Evolutionary conservation across 345 rosid species (phyloP).

Genomic region (Brassica carinata): DNA sequence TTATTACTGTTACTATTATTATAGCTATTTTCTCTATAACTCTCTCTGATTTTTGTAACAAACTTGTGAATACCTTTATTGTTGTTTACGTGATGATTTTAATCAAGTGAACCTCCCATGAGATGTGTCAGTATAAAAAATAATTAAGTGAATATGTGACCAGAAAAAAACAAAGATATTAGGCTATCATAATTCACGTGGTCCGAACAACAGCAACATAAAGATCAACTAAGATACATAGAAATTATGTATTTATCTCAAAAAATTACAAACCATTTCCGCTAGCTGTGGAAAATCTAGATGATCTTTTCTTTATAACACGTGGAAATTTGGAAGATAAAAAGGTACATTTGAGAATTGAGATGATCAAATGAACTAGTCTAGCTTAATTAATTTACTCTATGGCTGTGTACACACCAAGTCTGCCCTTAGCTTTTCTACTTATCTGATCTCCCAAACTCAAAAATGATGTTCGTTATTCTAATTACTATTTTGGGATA

Average conservation of each 20-base stretch:
- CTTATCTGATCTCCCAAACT: constrained; percentile 2
- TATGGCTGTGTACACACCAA: background rate
- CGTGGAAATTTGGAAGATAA: background rate
- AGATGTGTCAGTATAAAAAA: background rate
- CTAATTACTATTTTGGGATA: background rate
- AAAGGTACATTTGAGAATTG: background rate
- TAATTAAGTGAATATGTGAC: background rate
- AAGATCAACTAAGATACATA: background rate
- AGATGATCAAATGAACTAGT: background rate
- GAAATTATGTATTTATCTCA: background rate
- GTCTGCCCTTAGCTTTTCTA: background rate
- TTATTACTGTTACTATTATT: constrained; percentile 20
- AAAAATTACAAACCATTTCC: background rate
- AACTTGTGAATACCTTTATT: constrained; percentile 32
- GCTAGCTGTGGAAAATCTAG: background rate
- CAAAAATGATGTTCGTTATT: background rate
- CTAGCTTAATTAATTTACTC: background rate
- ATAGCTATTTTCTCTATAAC: constrained; percentile 22
- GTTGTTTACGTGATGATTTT: constrained; percentile 6
- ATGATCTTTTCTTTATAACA: too few relatives aligned
- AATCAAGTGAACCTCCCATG: constrained; percentile 1
- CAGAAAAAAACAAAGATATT: background rate
- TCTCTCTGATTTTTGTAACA: constrained; percentile 26
- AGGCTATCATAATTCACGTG: background rate
- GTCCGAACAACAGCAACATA: background rate